Percentiles rank a stretch among this genome's conserved stretches.
These are phyloP conservation scores for Pittosporum tobira DNA, from an alignment of 129 eudicot species.

Conservation along the genomic window DNA sequence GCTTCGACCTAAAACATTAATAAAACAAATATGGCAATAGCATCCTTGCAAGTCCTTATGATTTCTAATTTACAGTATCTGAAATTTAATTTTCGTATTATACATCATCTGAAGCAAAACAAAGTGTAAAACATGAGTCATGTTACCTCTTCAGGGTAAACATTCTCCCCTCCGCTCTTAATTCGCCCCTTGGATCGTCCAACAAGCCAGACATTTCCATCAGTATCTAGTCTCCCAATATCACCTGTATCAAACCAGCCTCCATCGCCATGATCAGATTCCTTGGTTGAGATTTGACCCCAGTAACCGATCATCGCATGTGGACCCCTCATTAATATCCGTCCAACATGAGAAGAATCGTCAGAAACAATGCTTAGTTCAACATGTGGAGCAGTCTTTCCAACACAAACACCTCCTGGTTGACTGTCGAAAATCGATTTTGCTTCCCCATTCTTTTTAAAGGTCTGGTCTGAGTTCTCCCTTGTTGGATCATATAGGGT, in stretches of 20 bases:
- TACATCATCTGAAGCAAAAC: not conserved
- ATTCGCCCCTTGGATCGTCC: constrained; percentile 84
- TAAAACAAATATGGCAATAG: not conserved
- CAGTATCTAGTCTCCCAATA: constrained; percentile 61
- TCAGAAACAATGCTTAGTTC: constrained; percentile 43
- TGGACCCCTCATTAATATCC: constrained; percentile 73
- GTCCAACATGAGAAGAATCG: constrained; percentile 39
- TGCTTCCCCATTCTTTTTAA: constrained; percentile 2
- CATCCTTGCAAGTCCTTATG: not conserved
- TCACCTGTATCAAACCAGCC: constrained; percentile 97
- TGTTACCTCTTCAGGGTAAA: constrained; percentile 87
- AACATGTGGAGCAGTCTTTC: constrained; percentile 89
- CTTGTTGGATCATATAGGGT: constrained; percentile 59
- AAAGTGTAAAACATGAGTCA: not conserved
- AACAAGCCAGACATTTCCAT: constrained; percentile 80
- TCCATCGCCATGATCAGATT: constrained; percentile 14
- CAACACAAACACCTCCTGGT: constrained; percentile 70
- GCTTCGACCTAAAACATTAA: constrained; percentile 44
- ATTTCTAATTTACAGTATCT: not conserved
- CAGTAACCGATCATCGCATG: constrained; percentile 82
- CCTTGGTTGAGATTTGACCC: constrained; percentile 33
- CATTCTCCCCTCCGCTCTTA: constrained; percentile 91
- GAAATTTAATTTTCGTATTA: not conserved
- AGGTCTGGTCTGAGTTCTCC: constrained; percentile 6
- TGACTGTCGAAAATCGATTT: constrained; percentile 13